Percentiles rank a stretch among this genome's conserved stretches.
Conservation (phyloP, 192 early-diverging fungal species). For the Funneliformis geosporum region DNA sequence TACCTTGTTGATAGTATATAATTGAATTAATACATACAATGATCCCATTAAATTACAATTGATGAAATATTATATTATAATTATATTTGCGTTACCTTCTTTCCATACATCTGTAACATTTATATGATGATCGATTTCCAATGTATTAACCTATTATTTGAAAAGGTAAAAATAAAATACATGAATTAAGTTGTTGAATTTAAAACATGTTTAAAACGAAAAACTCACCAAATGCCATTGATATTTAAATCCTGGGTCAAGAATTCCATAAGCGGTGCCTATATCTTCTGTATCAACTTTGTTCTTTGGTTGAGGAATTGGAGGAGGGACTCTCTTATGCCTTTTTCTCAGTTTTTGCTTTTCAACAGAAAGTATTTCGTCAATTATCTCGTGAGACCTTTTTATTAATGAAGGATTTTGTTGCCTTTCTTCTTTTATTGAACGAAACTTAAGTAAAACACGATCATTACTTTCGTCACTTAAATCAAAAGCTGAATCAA, state of each 20-base stretch:
- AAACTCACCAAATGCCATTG: constrained; percentile 82
- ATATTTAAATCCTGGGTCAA: constrained; percentile 72
- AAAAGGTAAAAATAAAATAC: neutral
- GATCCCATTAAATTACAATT: neutral
- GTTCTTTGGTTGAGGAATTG: constrained; percentile 30
- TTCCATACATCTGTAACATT: constrained; percentile 94
- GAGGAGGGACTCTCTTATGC: constrained; percentile 35
- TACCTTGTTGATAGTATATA: constrained; percentile 45
- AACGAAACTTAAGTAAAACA: constrained; percentile 40
- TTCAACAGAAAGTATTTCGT: constrained; percentile 36
- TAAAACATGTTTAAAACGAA: neutral
- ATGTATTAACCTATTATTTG: constrained; percentile 49
- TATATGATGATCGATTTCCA: constrained; percentile 73
- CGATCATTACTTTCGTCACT: constrained; percentile 35
- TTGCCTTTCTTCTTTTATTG: constrained; percentile 27
- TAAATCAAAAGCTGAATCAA: neutral
- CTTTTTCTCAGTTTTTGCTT: constrained; percentile 42
- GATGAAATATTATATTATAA: neutral
- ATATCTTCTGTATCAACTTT: constrained; percentile 29
- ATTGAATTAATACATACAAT: neutral
- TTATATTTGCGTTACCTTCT: constrained; percentile 52
- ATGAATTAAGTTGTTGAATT: neutral
- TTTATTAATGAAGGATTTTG: constrained; percentile 9
- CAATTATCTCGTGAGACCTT: constrained; percentile 1
- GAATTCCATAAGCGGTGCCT: constrained; percentile 50